Base-by-base conservation (phyloP, 2,329 filamentous ascomycete species). In the Trematosphaeria pertusa region DNA sequence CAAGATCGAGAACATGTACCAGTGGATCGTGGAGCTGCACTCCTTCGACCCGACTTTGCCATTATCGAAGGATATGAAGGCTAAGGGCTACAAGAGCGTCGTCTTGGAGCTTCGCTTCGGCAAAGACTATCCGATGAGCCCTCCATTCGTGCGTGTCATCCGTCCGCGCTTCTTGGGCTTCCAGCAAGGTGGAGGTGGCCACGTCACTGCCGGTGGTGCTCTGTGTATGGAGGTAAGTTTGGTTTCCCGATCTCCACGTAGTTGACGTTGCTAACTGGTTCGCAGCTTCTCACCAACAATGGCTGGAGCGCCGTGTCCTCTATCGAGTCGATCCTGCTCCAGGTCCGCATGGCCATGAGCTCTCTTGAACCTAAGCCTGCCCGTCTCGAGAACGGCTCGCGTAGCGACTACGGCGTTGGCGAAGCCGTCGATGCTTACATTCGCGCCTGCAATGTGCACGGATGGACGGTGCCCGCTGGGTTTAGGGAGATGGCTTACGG, bases 11-110 rank as follows among this genome's bases (percentile, higher is more conserved):
- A 95, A 92, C 61, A 79, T 91, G 52, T 96, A 94, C 62, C 91
- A 95, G 62, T 96, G 91, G 91, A 91, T 96, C 48, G 85, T 95
- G 5, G 89, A 96, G 68, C 76, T 97, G 1, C 92, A 96, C 68
- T 89, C 87, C 33, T 96, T 96, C 61, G 87, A 91, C 18, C 54
- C 74, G 0, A 67, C 74, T 1, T 77, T 94, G 0, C 89, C 88
- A 1, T 76, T 97, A 1, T 86, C 88, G 0, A 65, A 81, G 42
- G 91, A 96, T 63, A 90, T 96, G 84, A 84, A 86, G 66, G 60
- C 67, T 2, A 77, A 75, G 1, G 78, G 77, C 0, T 58, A 87
- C 46, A 81, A 78, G 17, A 91, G 88, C 62, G 76, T 96, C 30
- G 85, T 96, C 0, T 72, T 95, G 9, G 92, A 96, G 71, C 75